Evolutionary conservation across 108 stramenopile genomes (phyloP), one percentile per base, ranked within the genome.

Genomic region (Fistulifera pelliculosa): DNA sequence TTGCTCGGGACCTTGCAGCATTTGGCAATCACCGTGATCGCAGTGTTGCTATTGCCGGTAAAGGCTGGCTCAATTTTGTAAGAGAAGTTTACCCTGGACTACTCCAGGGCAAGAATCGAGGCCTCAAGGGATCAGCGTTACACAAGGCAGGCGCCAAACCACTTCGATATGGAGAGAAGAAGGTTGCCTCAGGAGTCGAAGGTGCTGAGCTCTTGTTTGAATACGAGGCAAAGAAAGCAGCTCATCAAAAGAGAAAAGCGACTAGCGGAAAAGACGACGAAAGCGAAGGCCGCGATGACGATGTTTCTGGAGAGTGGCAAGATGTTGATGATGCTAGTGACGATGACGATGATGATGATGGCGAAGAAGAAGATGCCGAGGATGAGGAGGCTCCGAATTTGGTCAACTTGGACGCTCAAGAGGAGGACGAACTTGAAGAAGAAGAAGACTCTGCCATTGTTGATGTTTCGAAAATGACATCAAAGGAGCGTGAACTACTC

Each of bases 1-100:
- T 98, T 56, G 88, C 82, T n/a, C 71, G 94, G 61, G 98, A 99
- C 71, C 67, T 99, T 60, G 94, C 92, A 2, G 90, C 79, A 24
- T 96, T 93, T 66, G 58, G 74, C 43, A 94, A 89, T 65, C 86
- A 97, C 56, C 61, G 76, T 1, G 94, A 98, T 77, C 75, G 94
- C 60, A 85, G 85, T 55, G 95, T 97, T 7, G 76, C 89, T 27
- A 85, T 96, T 51, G 97, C 98, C 8, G 96, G 94, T 18, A 73
- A 86, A 18, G 77, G 75, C 1, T 92, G 94, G 69, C 70, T 81
- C 22, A 98, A 99, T 69, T 83, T 94, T 56, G 82, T 99, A 40
- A 82, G 96, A 27, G 96, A 97, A 66, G 75, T 79, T 0, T 65
- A 87, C 66, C 98, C 98, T 8, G 60, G 75, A 26, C 68, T 98